Evolutionary conservation across 345 rosid species (phyloP).

Genomic region (Citrus glauca): DNA sequence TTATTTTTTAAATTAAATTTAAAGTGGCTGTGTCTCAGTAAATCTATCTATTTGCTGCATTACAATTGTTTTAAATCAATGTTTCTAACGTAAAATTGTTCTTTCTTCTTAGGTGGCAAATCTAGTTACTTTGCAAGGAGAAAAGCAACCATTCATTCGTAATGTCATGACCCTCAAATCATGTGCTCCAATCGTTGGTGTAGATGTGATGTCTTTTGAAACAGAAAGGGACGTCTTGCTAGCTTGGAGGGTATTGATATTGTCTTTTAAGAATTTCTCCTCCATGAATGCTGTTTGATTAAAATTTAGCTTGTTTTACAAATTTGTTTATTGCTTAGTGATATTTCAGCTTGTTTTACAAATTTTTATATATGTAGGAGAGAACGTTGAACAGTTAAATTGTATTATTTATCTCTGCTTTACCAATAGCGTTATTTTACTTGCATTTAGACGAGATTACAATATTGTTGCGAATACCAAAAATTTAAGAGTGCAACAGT

Average conservation of each 20-base stretch:
- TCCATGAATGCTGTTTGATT: not conserved
- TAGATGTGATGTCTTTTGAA: conserved; percentile 89
- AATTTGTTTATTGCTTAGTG: not conserved
- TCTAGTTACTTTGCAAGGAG: conserved; percentile 91
- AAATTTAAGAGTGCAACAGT: not conserved
- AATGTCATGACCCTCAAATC: conserved; percentile 97
- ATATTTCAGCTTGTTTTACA: not conserved
- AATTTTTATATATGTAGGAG: not conserved
- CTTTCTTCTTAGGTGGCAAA: conserved; percentile 72
- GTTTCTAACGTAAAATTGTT: conserved; percentile 18
- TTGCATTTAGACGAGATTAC: not conserved
- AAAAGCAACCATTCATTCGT: conserved; percentile 76
- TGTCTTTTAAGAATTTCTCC: conserved; percentile 6
- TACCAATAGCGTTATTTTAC: not conserved
- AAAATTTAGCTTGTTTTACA: not conserved
- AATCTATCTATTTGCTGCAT: conserved; percentile 8
- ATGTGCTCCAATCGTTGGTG: conserved; percentile 91
- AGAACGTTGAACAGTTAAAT: not conserved
- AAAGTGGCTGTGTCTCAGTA: not conserved
- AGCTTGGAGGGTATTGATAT: conserved; percentile 88
- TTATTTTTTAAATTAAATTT: not conserved
- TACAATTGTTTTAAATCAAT: conserved; percentile 4
- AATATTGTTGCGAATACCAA: not conserved
- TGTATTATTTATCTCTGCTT: not conserved
- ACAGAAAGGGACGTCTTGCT: conserved; percentile 85